phyloP scores from a whole-genome alignment of 805 yeast genomes.

The Candida qinlingensis region DNA sequence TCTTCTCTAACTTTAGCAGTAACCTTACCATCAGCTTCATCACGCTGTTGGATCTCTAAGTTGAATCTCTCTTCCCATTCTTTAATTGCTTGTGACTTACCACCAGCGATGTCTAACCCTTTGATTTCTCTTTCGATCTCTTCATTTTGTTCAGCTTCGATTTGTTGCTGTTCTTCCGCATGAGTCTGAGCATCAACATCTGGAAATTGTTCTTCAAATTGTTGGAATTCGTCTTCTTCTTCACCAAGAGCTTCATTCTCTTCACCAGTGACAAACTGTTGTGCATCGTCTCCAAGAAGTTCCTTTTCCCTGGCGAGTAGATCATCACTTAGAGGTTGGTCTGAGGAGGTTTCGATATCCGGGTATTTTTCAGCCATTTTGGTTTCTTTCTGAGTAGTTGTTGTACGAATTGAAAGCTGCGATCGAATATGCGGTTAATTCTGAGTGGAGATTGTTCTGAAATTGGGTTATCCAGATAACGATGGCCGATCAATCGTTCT shows the following conservation, averaged over 20 bases:
- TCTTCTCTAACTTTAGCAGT: conserved; percentile 62
- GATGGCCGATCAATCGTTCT: no score
- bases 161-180: conserved; percentile 17
- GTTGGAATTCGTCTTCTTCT: conserved; percentile 42
- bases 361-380: conserved; percentile 75
- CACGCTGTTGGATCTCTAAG: conserved; percentile 75
- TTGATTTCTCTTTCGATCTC: conserved; percentile 29
- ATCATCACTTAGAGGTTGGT: conserved; percentile 38
- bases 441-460: no score
- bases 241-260: conserved; percentile 44
- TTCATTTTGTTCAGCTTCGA: conserved; percentile 37
- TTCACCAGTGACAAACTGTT: conserved; percentile 62
- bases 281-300: conserved; percentile 46
- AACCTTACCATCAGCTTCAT: conserved; percentile 59
- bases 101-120: conserved; percentile 17
- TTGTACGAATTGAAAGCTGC: no score
- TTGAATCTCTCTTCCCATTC: conserved; percentile 84
- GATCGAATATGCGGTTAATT: no score
- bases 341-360: conserved; percentile 39
- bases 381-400: not conserved
- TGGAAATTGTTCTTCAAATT: conserved; percentile 62
- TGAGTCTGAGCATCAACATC: conserved; percentile 34
- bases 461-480: no score
- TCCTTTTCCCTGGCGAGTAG: conserved; percentile 67
- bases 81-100: conserved; percentile 51